phyloP scores from a whole-genome alignment of 495 filamentous ascomycete genomes.

The Trichocladium antarcticum region DNA sequence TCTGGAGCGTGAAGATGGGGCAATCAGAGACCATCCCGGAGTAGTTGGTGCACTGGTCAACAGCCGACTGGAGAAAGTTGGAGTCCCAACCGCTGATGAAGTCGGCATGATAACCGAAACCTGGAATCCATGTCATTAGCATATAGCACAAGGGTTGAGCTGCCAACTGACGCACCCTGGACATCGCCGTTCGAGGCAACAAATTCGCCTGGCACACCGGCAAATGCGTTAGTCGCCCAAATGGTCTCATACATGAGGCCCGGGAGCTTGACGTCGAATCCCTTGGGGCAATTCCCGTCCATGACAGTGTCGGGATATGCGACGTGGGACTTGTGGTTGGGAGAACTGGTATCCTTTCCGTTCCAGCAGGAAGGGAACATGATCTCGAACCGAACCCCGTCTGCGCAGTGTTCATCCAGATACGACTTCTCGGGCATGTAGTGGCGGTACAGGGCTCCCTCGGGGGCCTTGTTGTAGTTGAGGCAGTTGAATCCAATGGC shows the following conservation, averaged over 20 bases:
- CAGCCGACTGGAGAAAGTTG: conserved; percentile 46
- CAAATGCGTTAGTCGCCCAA: conserved; percentile 64
- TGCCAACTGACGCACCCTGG: conserved; percentile 39
- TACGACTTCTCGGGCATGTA: conserved; percentile 67
- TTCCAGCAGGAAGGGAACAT: conserved; percentile 94
- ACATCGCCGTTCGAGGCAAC: conserved; percentile 76
- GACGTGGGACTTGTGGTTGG: conserved; percentile 60
- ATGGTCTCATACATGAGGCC: conserved; percentile 83
- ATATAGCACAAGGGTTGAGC: too few relatives aligned
- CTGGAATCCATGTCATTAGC: conserved; percentile 25
- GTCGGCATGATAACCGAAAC: conserved; percentile 76
- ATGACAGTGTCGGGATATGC: conserved; percentile 67
- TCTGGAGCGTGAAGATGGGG: conserved; percentile 39
- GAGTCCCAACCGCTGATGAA: conserved; percentile 75
- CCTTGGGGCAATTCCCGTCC: conserved; percentile 63
- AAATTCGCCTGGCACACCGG: conserved; percentile 56
- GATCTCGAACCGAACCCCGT: conserved; percentile 71
- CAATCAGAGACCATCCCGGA: conserved; percentile 47
- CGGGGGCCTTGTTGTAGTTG: conserved; percentile 52
- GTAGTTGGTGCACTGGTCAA: conserved; percentile 45
- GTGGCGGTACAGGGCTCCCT: conserved; percentile 68
- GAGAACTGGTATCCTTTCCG: conserved; percentile 50
- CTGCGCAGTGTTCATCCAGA: conserved; percentile 60
- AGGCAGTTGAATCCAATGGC: conserved; percentile 90
- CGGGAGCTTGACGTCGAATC: conserved; percentile 56